Base-by-base conservation (phyloP, 257 asterid genomes). In the Nicotiana attenuata region DNA sequence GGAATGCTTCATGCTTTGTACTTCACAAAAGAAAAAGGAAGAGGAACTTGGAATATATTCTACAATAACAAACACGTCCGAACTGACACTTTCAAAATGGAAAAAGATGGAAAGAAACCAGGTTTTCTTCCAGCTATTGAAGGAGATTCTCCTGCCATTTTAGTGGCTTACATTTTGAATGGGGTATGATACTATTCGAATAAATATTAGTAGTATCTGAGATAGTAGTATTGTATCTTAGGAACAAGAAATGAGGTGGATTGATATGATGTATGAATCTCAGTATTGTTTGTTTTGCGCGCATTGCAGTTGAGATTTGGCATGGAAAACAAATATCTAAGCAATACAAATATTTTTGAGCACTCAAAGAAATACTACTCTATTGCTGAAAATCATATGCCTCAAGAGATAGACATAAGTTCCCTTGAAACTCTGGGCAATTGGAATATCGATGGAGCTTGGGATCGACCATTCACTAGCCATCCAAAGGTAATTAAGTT, bases 391-490 rank as follows among this genome's bases (percentile, higher is more conserved):
- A 91, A 88, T 81, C 92, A 90, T 81, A 67, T 85, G 15, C 94
- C 97, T 67, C 93, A 89, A 69, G 92, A 92, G 78, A 85, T 93
- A 8, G 92, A 91, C 80, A 55, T 91, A 65, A 11, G 17, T 9
- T 77, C 95, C 0, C 77, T 93, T 0, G 89, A 88, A 84, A 90
- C 95, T 24, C 38, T 73, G 35, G 88, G 82, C 33, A 83, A 86
- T 80, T 91, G 98, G 96, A 89, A 87, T 53, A 80, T 89, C 16
- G 60, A 85, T 55, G 89, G 91, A 68, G 66, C 85, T 52, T 93
- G 98, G 98, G 63, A 80, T 59, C 87, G 98, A 86, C 93, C 95
- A 11, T 92, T 91, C 81, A 90, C 93, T 41, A 87, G 92, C 84
- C 98, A 93, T 78, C 98, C 97, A 26, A 91, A 90, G 94, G 97